phyloP scores from a whole-genome alignment of 176 grass and related monocot genomes.

The Bothriochloa decipiens region DNA sequence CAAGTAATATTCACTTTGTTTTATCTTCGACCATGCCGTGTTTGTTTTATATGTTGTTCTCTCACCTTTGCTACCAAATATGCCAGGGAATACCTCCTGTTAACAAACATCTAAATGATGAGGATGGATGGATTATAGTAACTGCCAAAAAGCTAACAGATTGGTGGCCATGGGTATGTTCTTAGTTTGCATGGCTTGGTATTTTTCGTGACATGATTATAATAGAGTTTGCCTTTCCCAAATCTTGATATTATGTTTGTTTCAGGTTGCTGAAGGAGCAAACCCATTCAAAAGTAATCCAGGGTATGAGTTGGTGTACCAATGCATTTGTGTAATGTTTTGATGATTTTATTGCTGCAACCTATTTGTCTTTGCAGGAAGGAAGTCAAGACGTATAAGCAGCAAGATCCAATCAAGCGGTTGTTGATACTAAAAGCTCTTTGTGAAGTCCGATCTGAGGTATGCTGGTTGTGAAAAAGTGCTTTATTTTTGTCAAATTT shows the following conservation, averaged over 20 bases:
- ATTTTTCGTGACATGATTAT: slow-evolving; percentile 13
- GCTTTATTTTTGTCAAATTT: background rate
- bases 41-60: slow-evolving; percentile 8
- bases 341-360: background rate
- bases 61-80: slow-evolving; percentile 41
- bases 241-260: slow-evolving; percentile 33
- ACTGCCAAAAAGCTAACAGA: slow-evolving; percentile 71
- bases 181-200: background rate
- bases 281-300: slow-evolving; percentile 65
- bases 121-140: slow-evolving; percentile 68
- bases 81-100: slow-evolving; percentile 84
- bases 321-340: background rate
- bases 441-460: slow-evolving; percentile 89
- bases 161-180: slow-evolving; percentile 95
- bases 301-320: slow-evolving; percentile 57
- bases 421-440: slow-evolving; percentile 87
- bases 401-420: slow-evolving; percentile 68
- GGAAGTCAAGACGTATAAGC: slow-evolving; percentile 64
- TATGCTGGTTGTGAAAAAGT: slow-evolving; percentile 36
- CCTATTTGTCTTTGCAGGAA: slow-evolving; percentile 57
- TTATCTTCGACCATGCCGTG: background rate
- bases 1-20: background rate
- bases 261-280: slow-evolving; percentile 82
- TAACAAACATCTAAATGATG: slow-evolving; percentile 58
- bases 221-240: background rate